phyloP scores from a whole-genome alignment of 75 land plant species.

The Cunninghamia lanceolata region DNA sequence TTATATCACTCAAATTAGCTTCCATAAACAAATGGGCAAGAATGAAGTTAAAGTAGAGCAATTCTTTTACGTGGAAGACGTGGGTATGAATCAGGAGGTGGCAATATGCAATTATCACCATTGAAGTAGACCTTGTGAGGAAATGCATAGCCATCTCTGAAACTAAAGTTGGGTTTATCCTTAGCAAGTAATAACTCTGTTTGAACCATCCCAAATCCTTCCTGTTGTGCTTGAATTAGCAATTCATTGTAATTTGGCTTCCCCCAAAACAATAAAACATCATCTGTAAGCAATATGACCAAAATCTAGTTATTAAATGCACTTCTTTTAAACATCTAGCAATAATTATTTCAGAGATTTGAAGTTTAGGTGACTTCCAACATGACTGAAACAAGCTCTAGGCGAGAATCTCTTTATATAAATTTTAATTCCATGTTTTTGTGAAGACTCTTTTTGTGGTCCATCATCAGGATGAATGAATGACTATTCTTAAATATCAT shows the following conservation, averaged over 20 bases:
- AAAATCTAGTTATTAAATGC: not conserved
- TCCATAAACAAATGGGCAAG: not conserved
- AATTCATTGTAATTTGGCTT: conserved; percentile 50
- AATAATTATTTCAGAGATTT: too few species aligned
- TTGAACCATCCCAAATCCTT: conserved; percentile 47
- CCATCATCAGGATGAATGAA: not conserved
- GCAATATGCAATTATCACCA: conserved; percentile 66
- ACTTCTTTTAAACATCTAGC: not conserved
- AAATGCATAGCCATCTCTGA: conserved; percentile 63
- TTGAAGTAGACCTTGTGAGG: conserved; percentile 64
- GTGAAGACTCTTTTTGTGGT: not conserved
- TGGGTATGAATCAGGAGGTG: conserved; percentile 58
- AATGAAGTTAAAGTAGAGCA: not conserved
- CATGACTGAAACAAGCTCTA: not conserved
- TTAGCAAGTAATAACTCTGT: conserved; percentile 55
- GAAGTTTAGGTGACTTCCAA: not conserved
- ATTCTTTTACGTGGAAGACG: conserved; percentile 30
- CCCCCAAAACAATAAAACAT: conserved; percentile 66
- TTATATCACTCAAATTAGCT: not conserved
- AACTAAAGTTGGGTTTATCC: conserved; percentile 41
- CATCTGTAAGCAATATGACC: conserved; percentile 36
- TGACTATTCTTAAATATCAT: too few species aligned
- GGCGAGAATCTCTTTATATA: too few species aligned
- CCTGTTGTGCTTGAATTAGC: conserved; percentile 39
- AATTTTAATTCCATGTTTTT: not conserved